Conservation (phyloP, 805 yeast genomes). For the Candida cerambycidarum region DNA sequence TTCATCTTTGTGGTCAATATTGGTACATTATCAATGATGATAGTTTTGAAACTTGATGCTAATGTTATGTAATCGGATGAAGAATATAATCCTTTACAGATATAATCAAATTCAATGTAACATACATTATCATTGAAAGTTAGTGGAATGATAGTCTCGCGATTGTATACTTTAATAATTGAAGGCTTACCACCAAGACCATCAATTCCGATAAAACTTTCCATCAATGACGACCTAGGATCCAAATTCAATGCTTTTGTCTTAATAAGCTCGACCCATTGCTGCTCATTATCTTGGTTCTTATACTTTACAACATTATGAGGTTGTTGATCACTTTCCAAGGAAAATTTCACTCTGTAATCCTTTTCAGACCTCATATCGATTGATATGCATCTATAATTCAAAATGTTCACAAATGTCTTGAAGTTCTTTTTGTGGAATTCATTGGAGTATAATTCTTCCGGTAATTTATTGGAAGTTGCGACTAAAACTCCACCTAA, state of each 20-base stretch:
- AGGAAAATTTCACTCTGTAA: constrained; percentile 44
- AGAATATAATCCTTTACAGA: constrained; percentile 58
- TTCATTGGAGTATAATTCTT: constrained; percentile 65
- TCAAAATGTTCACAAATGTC: constrained; percentile 55
- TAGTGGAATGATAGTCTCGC: constrained; percentile 48
- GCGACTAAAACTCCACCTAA: constrained; percentile 76
- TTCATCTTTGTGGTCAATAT: constrained; percentile 54
- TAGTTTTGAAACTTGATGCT: constrained; percentile 57
- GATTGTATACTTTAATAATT: constrained; percentile 54
- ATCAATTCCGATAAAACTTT: constrained; percentile 12
- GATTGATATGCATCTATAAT: constrained; percentile 56
- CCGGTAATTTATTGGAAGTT: constrained; percentile 71
- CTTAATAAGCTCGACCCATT: constrained; percentile 38
- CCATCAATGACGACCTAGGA: constrained; percentile 9
- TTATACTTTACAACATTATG: constrained; percentile 32
- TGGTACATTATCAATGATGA: constrained; percentile 63
- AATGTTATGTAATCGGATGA: constrained; percentile 71
- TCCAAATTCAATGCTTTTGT: constrained; percentile 17
- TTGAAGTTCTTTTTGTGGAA: constrained; percentile 59
- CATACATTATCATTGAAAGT: constrained; percentile 43
- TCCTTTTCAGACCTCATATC: constrained; percentile 63
- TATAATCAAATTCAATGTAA: constrained; percentile 49
- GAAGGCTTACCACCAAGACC: constrained; percentile 20
- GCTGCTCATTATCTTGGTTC: constrained; percentile 21
- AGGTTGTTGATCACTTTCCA: constrained; percentile 19